Conservation (phyloP, 2,329 filamentous ascomycete genomes). For the Aspergillus sp. region DNA sequence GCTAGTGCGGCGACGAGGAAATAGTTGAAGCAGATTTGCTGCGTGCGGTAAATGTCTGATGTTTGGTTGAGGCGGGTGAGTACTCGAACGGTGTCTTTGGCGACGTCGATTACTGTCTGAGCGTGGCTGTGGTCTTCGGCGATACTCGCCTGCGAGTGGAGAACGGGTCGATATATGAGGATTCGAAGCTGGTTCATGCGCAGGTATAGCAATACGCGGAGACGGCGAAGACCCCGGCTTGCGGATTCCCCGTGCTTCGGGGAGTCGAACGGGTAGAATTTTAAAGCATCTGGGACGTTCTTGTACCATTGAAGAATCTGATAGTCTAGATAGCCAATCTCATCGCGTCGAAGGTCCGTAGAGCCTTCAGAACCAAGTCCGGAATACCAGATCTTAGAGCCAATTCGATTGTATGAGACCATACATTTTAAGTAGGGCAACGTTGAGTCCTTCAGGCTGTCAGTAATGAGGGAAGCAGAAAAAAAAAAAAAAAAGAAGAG, state of each 20-base stretch:
- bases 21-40: slow-evolving; percentile 61
- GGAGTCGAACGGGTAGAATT: slow-evolving; percentile 54
- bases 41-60: slow-evolving; percentile 56
- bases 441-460: slow-evolving; percentile 33
- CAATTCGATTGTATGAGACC: slow-evolving; percentile 75
- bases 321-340: slow-evolving; percentile 73
- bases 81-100: slow-evolving; percentile 58
- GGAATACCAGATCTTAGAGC: slow-evolving; percentile 79
- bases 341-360: slow-evolving; percentile 60
- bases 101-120: slow-evolving; percentile 59
- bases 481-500: not conserved
- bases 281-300: slow-evolving; percentile 57
- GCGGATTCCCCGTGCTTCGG: slow-evolving; percentile 43
- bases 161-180: slow-evolving; percentile 76
- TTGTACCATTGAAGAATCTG: slow-evolving; percentile 85
- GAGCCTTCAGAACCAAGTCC: slow-evolving; percentile 64
- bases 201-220: slow-evolving; percentile 78
- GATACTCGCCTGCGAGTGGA: slow-evolving; percentile 80
- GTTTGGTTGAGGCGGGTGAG: slow-evolving; percentile 56
- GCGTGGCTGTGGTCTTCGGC: slow-evolving; percentile 67
- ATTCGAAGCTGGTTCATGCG: slow-evolving; percentile 87
- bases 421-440: slow-evolving; percentile 71
- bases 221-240: slow-evolving; percentile 61
- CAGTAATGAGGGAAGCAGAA: not conserved
- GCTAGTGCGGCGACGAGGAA: slow-evolving; percentile 59